Evolutionary conservation across 352 stramenopile genomes (phyloP).

Genomic region (Phytophthora tentaculata): DNA sequence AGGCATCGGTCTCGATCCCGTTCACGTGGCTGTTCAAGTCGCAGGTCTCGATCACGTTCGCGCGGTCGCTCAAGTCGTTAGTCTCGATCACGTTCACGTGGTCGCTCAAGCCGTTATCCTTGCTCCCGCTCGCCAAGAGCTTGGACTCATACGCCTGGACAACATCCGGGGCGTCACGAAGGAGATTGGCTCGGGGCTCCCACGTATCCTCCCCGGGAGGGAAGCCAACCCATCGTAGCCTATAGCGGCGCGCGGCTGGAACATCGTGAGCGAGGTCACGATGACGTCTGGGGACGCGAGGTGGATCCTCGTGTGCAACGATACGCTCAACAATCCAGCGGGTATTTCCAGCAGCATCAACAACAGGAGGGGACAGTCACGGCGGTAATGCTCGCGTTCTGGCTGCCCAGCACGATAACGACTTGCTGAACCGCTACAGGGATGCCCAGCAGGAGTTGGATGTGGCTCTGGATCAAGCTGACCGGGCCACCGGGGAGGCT

Average conservation of each 20-base stretch:
- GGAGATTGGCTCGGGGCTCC: background rate
- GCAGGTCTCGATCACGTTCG: too few relatives aligned
- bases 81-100: background rate
- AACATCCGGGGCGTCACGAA: background rate
- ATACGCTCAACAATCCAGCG: background rate
- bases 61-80: too few relatives aligned
- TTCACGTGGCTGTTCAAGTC: too few relatives aligned
- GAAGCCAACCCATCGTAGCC: background rate
- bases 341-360: background rate
- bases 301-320: background rate
- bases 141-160: background rate
- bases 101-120: background rate
- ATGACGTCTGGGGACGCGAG: background rate
- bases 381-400: background rate
- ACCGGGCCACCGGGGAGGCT: background rate
- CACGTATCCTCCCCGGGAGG: background rate
- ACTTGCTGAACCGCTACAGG: background rate
- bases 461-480: background rate
- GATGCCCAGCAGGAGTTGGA: background rate
- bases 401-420: background rate
- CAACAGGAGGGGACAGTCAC: background rate
- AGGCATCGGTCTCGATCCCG: too few relatives aligned
- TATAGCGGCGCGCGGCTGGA: background rate
- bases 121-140: background rate
- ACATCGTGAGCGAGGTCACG: background rate